Percentiles rank a stretch among this genome's conserved stretches.
Conservation (phyloP, 2,329 filamentous ascomycete species). For the Neofusicoccum sp. region DNA sequence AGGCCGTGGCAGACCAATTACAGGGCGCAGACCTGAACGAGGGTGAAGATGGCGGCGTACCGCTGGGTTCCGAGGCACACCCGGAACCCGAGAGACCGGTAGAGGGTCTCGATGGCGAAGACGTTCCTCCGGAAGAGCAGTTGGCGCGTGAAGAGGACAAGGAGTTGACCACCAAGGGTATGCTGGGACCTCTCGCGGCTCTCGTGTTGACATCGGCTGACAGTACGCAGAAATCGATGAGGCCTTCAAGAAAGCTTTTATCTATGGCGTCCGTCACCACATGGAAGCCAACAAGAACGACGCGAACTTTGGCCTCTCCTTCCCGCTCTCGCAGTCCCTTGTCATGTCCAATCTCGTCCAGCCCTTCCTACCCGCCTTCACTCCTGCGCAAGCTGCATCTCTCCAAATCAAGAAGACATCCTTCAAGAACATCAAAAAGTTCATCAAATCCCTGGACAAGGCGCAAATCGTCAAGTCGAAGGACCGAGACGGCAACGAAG, state of each 20-base stretch:
- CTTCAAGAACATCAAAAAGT: slow-evolving; percentile 69
- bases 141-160: slow-evolving; percentile 40
- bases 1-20: slow-evolving; percentile 40
- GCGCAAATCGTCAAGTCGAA: slow-evolving; percentile 62
- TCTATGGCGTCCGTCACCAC: slow-evolving; percentile 61
- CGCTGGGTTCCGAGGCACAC: slow-evolving; percentile 28
- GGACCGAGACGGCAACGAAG: slow-evolving; percentile 63
- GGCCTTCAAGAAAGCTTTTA: slow-evolving; percentile 62
- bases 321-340: slow-evolving; percentile 63
- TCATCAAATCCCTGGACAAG: slow-evolving; percentile 67
- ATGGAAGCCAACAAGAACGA: slow-evolving; percentile 55
- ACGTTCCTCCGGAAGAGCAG: slow-evolving; percentile 33
- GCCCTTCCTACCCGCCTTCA: slow-evolving; percentile 63
- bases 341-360: slow-evolving; percentile 64
- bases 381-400: slow-evolving; percentile 53
- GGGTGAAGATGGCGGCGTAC: slow-evolving; percentile 50
- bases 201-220: background rate
- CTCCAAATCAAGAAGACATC: slow-evolving; percentile 69
- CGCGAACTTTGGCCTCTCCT: slow-evolving; percentile 56
- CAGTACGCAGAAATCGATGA: slow-evolving; percentile 60
- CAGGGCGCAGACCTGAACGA: slow-evolving; percentile 43
- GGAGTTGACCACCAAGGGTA: slow-evolving; percentile 59
- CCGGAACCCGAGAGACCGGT: slow-evolving; percentile 32
- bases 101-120: slow-evolving; percentile 34
- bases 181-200: background rate